phyloP scores from a whole-genome alignment of 1,139 yeast genomes.

The Wickerhamomyces sp. region DNA sequence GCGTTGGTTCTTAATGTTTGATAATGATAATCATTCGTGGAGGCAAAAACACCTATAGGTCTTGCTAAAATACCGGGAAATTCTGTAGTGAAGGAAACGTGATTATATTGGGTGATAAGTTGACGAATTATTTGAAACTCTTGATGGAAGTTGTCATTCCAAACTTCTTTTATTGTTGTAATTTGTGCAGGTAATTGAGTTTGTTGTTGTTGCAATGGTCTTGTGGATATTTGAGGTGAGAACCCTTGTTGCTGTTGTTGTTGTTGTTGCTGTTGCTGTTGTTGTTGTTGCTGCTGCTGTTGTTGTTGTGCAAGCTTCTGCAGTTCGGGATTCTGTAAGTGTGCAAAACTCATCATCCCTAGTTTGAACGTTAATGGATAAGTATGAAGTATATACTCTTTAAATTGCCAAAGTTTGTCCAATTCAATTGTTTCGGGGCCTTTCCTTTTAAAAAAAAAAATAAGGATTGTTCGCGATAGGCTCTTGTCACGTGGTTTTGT shows the following conservation, averaged over 20 bases:
- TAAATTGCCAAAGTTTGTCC: too few species aligned
- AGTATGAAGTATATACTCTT: too few species aligned
- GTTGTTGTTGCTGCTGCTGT: slow-evolving; percentile 9
- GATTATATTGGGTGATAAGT: slow-evolving; percentile 63
- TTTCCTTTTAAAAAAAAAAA: too few species aligned
- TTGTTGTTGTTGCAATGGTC: slow-evolving; percentile 7
- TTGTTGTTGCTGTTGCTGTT: slow-evolving; percentile 10
- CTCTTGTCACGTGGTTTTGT: too few species aligned
- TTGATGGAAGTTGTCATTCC: slow-evolving; percentile 79
- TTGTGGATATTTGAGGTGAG: background rate
- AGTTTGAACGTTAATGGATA: too few species aligned
- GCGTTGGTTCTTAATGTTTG: slow-evolving; percentile 91
- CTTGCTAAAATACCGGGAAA: slow-evolving; percentile 96
- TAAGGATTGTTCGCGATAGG: too few species aligned
- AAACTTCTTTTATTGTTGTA: slow-evolving; percentile 50
- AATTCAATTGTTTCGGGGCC: too few species aligned
- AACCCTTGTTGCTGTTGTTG: slow-evolving; percentile 6
- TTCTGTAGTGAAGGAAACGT: slow-evolving; percentile 80
- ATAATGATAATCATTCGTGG: slow-evolving; percentile 89
- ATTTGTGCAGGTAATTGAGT: slow-evolving; percentile 9
- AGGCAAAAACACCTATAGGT: slow-evolving; percentile 92
- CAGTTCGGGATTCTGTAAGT: slow-evolving; percentile 12
- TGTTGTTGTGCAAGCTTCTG: slow-evolving; percentile 10
- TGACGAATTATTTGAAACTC: slow-evolving; percentile 75
- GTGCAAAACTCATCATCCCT: slow-evolving; percentile 18